Percentiles rank a stretch among this genome's conserved stretches.
Conservation (phyloP, 768 basidiomycete species). For the Boletus sensibilis region DNA sequence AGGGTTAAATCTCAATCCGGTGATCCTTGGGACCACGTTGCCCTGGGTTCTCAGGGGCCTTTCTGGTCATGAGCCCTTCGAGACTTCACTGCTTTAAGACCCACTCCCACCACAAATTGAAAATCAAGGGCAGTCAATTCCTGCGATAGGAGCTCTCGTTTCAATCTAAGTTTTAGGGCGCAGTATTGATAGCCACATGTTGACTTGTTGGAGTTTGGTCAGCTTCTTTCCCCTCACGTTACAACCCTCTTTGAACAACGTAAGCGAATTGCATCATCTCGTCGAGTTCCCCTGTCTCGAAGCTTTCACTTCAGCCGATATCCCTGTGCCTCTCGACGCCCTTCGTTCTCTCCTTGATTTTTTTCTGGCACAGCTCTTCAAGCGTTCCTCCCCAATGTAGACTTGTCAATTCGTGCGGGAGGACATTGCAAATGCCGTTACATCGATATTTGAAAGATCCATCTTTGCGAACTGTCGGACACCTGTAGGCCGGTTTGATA, state of each 20-base stretch:
- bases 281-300: not conserved
- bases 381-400: not conserved
- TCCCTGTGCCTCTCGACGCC: slow-evolving; percentile 2
- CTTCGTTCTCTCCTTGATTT: not conserved
- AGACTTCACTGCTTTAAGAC: not conserved
- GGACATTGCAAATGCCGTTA: not conserved
- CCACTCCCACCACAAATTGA: not conserved
- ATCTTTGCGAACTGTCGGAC: not conserved
- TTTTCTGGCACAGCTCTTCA: not conserved
- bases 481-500: not conserved
- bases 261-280: slow-evolving; percentile 1
- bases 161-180: slow-evolving; percentile 14
- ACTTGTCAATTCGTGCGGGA: not conserved
- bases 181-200: not conserved
- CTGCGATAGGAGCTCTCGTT: slow-evolving; percentile 9
- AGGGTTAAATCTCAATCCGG: not conserved
- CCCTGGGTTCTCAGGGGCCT: not conserved
- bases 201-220: not conserved
- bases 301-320: not conserved
- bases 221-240: slow-evolving; percentile 1
- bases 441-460: not conserved
- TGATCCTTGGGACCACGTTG: slow-evolving; percentile 1
- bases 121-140: slow-evolving; percentile 9
- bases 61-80: not conserved
- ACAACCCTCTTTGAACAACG: slow-evolving; percentile 7